Base-by-base conservation (phyloP, 1,284 basidiomycete genomes). In the Laetiporus sulphureus region DNA sequence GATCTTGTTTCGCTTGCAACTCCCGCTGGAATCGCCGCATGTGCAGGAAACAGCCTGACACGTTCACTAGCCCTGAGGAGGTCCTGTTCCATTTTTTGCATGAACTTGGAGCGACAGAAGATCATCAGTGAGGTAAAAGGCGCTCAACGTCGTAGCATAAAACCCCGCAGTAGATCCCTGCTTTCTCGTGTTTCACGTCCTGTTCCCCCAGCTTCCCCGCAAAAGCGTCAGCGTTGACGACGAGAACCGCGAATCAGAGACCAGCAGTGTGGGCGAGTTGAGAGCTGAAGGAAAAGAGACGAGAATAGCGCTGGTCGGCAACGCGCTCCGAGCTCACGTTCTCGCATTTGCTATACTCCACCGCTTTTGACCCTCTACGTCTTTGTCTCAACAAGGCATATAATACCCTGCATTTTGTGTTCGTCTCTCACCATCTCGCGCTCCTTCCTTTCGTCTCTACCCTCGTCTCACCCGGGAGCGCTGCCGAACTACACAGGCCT, bases 401-500 rank as follows among this genome's bases (percentile, higher is more conserved):
- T 32, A 36, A 19, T 37, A 25, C 40, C 15, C 36, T 42, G 11
- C 16, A 15, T 32, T 21, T 20, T 15, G 6, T 12, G n/a, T 37
- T 15, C 31, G 12, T 12, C 10, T 13, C 32, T 11, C 12, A 10
- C 15, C 23, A 21, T 15, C 6, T 32, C 32, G 16, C n/a, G 12
- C 32, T 4, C 38, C 19, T 19, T 21, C 16, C 16, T 13, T 23
- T 32, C 10, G 20, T 24, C 38, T 3, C 30, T 15, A 23, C 44
- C 41, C 45, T 36, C n/a, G n/a, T n/a, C n/a, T 27, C 34, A n/a
- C 46, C 29, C 33, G 37, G 24, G n/a, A n/a, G n/a, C n/a, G n/a
- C n/a, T n/a, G n/a, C n/a, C n/a, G n/a, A n/a, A n/a, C n/a, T n/a
- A n/a, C n/a, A n/a, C n/a, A n/a, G n/a, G n/a, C n/a, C n/a, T n/a